Conservation (phyloP, 495 filamentous ascomycete genomes). For the Apodospora peruviana region DNA sequence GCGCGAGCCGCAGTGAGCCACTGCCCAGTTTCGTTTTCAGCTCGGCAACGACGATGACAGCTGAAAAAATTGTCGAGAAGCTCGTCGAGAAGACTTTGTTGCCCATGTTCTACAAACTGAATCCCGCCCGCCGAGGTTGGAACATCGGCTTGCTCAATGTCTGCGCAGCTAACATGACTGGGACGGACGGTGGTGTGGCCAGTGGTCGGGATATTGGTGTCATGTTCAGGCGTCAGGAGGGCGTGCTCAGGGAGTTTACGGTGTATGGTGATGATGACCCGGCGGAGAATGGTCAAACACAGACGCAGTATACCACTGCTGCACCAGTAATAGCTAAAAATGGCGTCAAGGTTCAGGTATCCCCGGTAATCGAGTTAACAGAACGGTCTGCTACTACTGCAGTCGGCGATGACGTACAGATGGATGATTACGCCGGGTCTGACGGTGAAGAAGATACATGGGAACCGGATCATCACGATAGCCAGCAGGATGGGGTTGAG, state of each 20-base stretch:
- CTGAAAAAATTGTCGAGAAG: slow-evolving; percentile 56
- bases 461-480: not conserved
- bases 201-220: slow-evolving; percentile 52
- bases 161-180: slow-evolving; percentile 78
- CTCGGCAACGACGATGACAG: slow-evolving; percentile 40
- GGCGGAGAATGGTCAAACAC: not conserved
- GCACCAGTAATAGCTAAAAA: not conserved
- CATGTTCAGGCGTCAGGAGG: slow-evolving; percentile 67
- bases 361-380: not conserved
- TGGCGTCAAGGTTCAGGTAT: not conserved
- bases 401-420: not conserved
- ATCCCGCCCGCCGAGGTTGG: slow-evolving; percentile 60
- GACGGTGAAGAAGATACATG: not conserved
- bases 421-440: not conserved
- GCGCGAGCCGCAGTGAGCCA: slow-evolving; percentile 63
- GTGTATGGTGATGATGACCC: slow-evolving; percentile 22
- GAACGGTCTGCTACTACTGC: no score
- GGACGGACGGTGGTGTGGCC: slow-evolving; percentile 46
- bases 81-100: slow-evolving; percentile 64
- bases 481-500: slow-evolving; percentile 5
- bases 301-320: not conserved
- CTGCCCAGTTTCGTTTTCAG: slow-evolving; percentile 66
- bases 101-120: slow-evolving; percentile 66
- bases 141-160: slow-evolving; percentile 79
- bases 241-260: slow-evolving; percentile 58